phyloP scores from a whole-genome alignment of 768 basidiomycete genomes.

The Tylopilus plumbeoviolaceoides region DNA sequence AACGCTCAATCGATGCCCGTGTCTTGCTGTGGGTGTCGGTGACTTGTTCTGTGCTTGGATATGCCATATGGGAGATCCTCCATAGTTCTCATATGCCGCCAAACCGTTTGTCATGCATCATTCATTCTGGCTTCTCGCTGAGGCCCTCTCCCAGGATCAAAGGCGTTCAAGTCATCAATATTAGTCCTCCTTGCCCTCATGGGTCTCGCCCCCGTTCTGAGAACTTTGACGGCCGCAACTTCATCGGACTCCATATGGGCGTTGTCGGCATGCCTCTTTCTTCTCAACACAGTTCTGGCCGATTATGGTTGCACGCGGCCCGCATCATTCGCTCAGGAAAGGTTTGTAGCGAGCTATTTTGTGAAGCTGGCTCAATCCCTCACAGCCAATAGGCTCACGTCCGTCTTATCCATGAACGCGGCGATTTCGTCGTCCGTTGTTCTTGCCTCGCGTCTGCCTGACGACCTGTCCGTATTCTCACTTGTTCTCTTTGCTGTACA shows the following conservation, averaged over 20 bases:
- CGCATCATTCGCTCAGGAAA: slow-evolving; percentile 49
- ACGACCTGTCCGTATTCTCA: slow-evolving; percentile 84
- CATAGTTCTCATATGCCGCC: slow-evolving; percentile 29
- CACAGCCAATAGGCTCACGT: slow-evolving; percentile 57
- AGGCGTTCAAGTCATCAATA: slow-evolving; percentile 74
- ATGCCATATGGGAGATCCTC: slow-evolving; percentile 57
- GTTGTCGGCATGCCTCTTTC: slow-evolving; percentile 78
- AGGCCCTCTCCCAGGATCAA: slow-evolving; percentile 48
- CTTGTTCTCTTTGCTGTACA: slow-evolving; percentile 82
- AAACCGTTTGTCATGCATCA: slow-evolving; percentile 24
- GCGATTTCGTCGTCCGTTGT: slow-evolving; percentile 92
- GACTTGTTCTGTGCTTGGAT: slow-evolving; percentile 56
- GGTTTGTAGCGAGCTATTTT: slow-evolving; percentile 39
- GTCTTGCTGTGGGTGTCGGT: slow-evolving; percentile 64
- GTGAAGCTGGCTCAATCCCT: slow-evolving; percentile 16
- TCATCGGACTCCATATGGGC: slow-evolving; percentile 98
- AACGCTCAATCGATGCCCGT: slow-evolving; percentile 61
- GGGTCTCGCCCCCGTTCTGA: slow-evolving; percentile 85
- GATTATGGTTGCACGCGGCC: slow-evolving; percentile 64
- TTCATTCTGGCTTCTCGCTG: slow-evolving; percentile 2
- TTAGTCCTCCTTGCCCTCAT: slow-evolving; percentile 86
- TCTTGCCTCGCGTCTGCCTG: slow-evolving; percentile 81
- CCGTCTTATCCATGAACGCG: slow-evolving; percentile 85
- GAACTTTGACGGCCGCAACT: slow-evolving; percentile 90
- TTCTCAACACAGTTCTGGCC: slow-evolving; percentile 75